Base-by-base conservation (phyloP, 2,329 filamentous ascomycete genomes). In the Sclerotinia glacialis region DNA sequence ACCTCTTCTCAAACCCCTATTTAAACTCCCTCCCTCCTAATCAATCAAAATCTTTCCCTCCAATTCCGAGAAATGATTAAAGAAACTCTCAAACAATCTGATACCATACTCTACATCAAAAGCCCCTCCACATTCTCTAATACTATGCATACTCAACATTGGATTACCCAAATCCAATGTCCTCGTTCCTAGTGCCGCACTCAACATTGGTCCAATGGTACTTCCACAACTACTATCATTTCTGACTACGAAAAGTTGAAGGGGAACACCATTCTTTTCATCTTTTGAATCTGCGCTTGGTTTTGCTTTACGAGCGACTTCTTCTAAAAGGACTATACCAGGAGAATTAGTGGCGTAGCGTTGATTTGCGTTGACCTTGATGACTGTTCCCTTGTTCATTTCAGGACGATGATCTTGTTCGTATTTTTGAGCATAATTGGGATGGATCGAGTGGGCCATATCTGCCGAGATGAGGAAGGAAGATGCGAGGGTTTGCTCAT, bases 341-440 rank as follows among this genome's bases (percentile, higher is more conserved):
- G 95, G 95, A 0, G 92, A 92, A 81, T 97, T 98, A 65, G 95
- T 99, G 40, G 94, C 93, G 79, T 99, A 99, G 69, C 93, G 89
- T 72, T 95, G 92, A 78, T 98, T 99, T 70, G 95, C 95, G 77
- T 99, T 99, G 82, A 99, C 85, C 81, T 99, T 99, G 82, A 99
- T 93, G 55, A 98, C 94, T 5, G 92, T 92, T 62, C 95, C 95
- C 78, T 92, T 91, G 84, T 99, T 99, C 85, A 99, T 96, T 79
- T 93, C 89, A 6, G 95, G 95, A 71, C 91, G 87, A 80, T 99
- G 95, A 73, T 92, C 90, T 46, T 87, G 79, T 80, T 99, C 95
- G 79, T 98, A 97, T 79, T 98, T 98, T 72, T 81, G 87, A 5
- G 88, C 84, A 78, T 97, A 99, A 81, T 99, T 99, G 67, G 95